Base-by-base conservation (phyloP, 176 grass and related monocot genomes). In the Carex scoparia region DNA sequence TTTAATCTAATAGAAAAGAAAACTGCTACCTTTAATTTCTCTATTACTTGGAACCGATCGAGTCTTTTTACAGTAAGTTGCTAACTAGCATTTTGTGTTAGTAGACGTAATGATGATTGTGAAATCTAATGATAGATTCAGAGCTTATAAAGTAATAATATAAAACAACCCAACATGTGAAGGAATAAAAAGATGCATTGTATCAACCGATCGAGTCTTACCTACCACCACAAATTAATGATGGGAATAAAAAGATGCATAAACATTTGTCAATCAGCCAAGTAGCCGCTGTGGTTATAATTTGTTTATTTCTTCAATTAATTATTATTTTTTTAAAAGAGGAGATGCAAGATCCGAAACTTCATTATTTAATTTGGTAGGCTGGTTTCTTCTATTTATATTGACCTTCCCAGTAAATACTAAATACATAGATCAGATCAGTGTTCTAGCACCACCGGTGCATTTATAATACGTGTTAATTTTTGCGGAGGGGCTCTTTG, bases 41-140 rank as follows among this genome's bases (percentile, higher is more conserved):
- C 35, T 44, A 44, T 19, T 72, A 16, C 15, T 46, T 72, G 37
- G 37, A 6, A 73, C 0, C 5, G 40, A 42, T 18, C 40, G 10
- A 48, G n/a, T 27, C 31, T 13, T 8, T n/a, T 40, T 69, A 4
- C 14, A 23, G 23, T 23, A 23, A 35, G 33, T 35, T 35, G 33
- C 33, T 35, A 35, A 35, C 33, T 35, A 35, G 3, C 33, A 35
- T 35, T 35, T 23, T 35, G 33, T 35, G 5, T 70, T 40, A 75
- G 2, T 6, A 28, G 44, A 75, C 46, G 28, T 53, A 28, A 53
- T 53, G 71, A 75, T 75, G 19, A 75, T 75, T 75, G 71, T 53
- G 23, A 53, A 28, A 75, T 75, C 71, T 53, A 75, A 75, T 30
- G 19, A 75, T 53, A 53, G 71, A 75, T 75, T 75, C n/a, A 28